phyloP scores from a whole-genome alignment of 805 yeast genomes.

The Hemisphaericaspora nanyangensis region DNA sequence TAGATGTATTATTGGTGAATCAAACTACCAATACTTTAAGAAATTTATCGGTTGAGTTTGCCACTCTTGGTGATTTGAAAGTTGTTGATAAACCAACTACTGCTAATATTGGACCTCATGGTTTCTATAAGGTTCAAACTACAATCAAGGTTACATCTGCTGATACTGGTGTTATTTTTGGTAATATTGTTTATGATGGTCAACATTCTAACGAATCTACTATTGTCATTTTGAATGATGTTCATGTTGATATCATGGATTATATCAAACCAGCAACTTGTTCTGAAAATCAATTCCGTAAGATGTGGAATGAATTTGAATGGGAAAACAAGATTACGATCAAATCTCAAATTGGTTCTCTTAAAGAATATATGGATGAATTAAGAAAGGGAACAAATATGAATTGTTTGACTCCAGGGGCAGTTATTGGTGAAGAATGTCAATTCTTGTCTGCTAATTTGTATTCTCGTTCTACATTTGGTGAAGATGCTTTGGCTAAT shows the following conservation, averaged over 20 bases:
- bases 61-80: conserved; percentile 92
- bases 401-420: conserved; percentile 91
- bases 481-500: conserved; percentile 97
- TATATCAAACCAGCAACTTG: conserved; percentile 94
- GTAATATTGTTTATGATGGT: conserved; percentile 95
- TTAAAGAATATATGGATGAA: conserved; percentile 75
- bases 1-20: conserved; percentile 90
- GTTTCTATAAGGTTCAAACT: conserved; percentile 84
- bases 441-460: conserved; percentile 91
- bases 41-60: conserved; percentile 90
- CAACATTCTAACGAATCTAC: conserved; percentile 87
- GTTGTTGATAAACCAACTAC: conserved; percentile 89
- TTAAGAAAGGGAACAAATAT: conserved; percentile 83
- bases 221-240: conserved; percentile 88
- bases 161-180: conserved; percentile 96
- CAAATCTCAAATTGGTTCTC: conserved; percentile 59
- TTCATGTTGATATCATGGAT: conserved; percentile 95
- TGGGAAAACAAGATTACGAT: conserved; percentile 98
- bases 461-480: conserved; percentile 88
- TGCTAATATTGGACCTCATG: conserved; percentile 94
- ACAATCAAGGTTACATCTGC: conserved; percentile 95
- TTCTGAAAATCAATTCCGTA: conserved; percentile 84
- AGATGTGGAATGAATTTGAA: conserved; percentile 99
- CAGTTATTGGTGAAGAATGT: conserved; percentile 84
- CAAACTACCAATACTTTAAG: conserved; percentile 90